Conservation (phyloP, 2,329 filamentous ascomycete genomes). For the Capronia coronata region DNA sequence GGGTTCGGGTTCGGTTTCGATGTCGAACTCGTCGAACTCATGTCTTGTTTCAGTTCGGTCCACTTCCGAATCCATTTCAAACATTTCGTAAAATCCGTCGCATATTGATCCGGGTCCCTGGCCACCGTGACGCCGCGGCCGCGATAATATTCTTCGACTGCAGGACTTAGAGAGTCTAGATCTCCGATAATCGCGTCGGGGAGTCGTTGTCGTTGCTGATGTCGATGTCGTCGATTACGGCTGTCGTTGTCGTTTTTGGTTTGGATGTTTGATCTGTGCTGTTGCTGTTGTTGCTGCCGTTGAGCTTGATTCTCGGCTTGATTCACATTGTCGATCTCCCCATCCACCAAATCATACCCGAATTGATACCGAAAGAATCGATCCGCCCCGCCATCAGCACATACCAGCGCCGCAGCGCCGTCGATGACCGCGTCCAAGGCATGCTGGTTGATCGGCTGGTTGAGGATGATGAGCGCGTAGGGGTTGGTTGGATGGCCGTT, state of each 20-base stretch:
- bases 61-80: slow-evolving; percentile 51
- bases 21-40: too few relatives aligned
- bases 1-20: too few relatives aligned
- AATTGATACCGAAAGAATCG: slow-evolving; percentile 52
- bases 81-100: slow-evolving; percentile 87
- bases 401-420: slow-evolving; percentile 59
- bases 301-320: neutral
- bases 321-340: neutral
- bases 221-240: slow-evolving; percentile 30
- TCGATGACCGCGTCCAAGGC: slow-evolving; percentile 36
- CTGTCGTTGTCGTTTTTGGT: neutral
- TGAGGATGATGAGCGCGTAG: slow-evolving; percentile 51
- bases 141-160: slow-evolving; percentile 61
- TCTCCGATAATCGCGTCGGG: slow-evolving; percentile 78
- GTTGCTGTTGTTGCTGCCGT: neutral
- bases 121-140: slow-evolving; percentile 56
- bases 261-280: neutral
- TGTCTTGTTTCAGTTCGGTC: slow-evolving; percentile 5
- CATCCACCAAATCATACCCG: too few relatives aligned
- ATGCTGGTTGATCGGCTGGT: slow-evolving; percentile 52
- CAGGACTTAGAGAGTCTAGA: slow-evolving; percentile 69
- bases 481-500: slow-evolving; percentile 11
- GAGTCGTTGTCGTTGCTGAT: slow-evolving; percentile 35
- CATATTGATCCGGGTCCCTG: slow-evolving; percentile 71
- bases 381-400: slow-evolving; percentile 89